These are phyloP conservation scores for Colletotrichum echinochloae DNA, from an alignment of 2,329 filamentous ascomycete genomes.

Conservation along the genomic window DNA sequence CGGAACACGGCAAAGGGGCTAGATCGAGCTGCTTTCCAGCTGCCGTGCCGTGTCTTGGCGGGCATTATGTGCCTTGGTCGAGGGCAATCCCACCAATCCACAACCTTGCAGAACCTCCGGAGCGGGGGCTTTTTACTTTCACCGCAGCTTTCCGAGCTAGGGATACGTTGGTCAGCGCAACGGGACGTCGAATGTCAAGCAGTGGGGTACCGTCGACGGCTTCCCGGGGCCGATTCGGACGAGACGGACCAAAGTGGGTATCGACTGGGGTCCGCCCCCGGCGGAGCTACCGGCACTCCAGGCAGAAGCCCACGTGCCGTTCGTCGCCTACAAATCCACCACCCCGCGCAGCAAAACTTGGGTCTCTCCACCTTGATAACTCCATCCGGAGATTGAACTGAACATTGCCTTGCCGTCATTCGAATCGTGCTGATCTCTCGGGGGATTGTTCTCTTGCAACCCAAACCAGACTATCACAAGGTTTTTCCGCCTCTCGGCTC, in stretches of 20 bases:
- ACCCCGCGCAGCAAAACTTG: background rate
- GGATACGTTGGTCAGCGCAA: background rate
- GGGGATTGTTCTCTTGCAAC: slow-evolving; percentile 5
- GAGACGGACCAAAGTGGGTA: slow-evolving; percentile 11
- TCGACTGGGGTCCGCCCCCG: background rate
- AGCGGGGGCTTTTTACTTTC: too few relatives aligned
- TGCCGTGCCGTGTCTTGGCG: slow-evolving; percentile 23
- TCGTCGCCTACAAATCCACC: background rate
- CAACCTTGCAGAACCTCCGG: background rate
- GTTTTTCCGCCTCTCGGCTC: slow-evolving; percentile 12
- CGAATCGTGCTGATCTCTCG: background rate
- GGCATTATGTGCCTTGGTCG: background rate
- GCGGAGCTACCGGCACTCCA: slow-evolving; percentile 14
- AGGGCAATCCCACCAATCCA: slow-evolving; percentile 22
- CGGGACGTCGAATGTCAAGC: background rate
- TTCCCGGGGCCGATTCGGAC: slow-evolving; percentile 10
- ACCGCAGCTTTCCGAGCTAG: too few relatives aligned
- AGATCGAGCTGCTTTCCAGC: background rate
- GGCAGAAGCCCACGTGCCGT: slow-evolving; percentile 36
- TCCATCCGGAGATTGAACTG: background rate
- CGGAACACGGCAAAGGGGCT: background rate
- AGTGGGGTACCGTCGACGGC: background rate
- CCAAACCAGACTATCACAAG: background rate
- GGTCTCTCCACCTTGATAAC: background rate
- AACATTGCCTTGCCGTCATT: background rate